Evolutionary conservation across 169 alveolate genomes (phyloP).

Genomic region (Plasmodium coatneyi): DNA sequence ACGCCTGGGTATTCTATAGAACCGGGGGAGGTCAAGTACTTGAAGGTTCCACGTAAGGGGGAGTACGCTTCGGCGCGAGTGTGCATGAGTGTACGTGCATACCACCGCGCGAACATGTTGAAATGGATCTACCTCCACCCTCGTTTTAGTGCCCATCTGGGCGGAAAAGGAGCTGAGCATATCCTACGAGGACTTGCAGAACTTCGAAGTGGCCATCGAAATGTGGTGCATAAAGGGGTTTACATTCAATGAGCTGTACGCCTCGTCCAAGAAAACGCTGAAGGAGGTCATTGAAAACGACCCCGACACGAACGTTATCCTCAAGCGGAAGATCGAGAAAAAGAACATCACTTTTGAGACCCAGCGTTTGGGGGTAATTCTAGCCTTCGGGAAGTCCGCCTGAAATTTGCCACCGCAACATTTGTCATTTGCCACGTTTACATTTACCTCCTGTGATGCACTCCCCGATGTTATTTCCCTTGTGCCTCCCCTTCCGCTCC

Average conservation of each 20-base stretch:
- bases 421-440: neutral
- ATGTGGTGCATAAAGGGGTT: conserved; percentile 86
- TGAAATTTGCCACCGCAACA: neutral
- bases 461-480: neutral
- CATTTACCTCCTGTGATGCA: neutral
- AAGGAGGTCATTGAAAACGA: conserved; percentile 85
- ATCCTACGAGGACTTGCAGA: conserved; percentile 86
- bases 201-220: conserved; percentile 84
- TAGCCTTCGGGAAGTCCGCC: neutral
- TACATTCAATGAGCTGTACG: conserved; percentile 84
- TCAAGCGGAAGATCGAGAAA: conserved; percentile 79
- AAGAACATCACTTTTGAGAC: conserved; percentile 61
- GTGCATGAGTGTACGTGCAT: neutral
- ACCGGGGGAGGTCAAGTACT: conserved; percentile 80
- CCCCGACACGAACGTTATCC: conserved; percentile 82
- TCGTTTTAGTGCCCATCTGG: conserved; percentile 83
- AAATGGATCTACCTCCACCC: neutral
- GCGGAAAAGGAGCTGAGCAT: conserved; percentile 78
- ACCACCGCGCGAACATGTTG: neutral
- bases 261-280: conserved; percentile 82
- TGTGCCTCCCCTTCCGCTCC: neutral
- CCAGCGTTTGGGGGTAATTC: conserved; percentile 55
- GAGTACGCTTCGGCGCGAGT: neutral
- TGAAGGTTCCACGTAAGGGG: conserved; percentile 78
- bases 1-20: conserved; percentile 83